Base-by-base conservation (phyloP, 2,329 filamentous ascomycete genomes). In the Xylariaceae sp. region DNA sequence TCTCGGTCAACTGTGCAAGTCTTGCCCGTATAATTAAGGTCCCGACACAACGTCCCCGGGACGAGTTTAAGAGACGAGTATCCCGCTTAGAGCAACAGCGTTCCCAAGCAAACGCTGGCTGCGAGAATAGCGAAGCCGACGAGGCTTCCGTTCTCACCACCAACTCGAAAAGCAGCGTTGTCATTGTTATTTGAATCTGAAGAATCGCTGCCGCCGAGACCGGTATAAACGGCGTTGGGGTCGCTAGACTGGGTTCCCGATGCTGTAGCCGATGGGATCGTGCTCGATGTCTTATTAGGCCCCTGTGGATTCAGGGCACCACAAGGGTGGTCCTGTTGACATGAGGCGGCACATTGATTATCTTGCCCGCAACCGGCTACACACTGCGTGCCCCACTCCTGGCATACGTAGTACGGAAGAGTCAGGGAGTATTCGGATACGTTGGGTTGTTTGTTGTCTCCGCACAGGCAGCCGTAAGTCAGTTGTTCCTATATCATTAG, bases 391-490 rank as follows among this genome's bases (percentile, higher is more conserved):
- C 84, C 87, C 81, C 82, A 91, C 74, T 89, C 81, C 45, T 80
- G 81, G 81, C 90, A 95, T 66, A 86, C 81, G 76, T 87, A 90
- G 81, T 85, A 93, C 32, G 90, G 90, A 21, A 95, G 79, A 1
- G 90, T 93, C 65, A 91, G 81, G 19, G 87, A 88, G 81, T 89
- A 95, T 74, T 93, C 82, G 67, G 87, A 85, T 47, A 90, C 75
- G 75, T 93, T 92, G 64, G 90, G 90, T 50, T 81, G 75, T 59
- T 81, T 71, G 70, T 84, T 82, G 70, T 89, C 80, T 60, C 81
- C 79, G 77, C 90, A 95, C 65, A 91, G 78, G 73, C 90, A 95
- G 61, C 80, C 78, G 75, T 88, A 93, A n/a, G 76, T 80, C 48
- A 93, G 80, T 19, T 78, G 76, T 49, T 79, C 68, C 84, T 87